These are phyloP conservation scores for Angomonas deanei DNA, from an alignment of 208 protist species.

Conservation along the genomic window DNA sequence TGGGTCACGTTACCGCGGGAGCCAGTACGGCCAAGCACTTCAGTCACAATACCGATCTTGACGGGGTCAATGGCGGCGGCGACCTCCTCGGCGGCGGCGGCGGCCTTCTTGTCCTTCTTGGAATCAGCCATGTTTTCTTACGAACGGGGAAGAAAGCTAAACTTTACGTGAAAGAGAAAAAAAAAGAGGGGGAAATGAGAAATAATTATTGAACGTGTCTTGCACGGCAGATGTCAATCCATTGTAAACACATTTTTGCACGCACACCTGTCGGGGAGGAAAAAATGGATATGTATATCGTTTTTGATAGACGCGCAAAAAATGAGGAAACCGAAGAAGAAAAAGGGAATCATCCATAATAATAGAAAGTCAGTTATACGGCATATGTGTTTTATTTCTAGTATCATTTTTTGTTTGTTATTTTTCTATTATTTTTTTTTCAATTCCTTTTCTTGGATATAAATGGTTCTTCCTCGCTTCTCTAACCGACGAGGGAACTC, in stretches of 20 bases:
- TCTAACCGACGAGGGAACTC: slow-evolving; percentile 15
- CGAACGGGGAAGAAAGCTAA: slow-evolving; percentile 2
- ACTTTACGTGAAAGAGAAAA: slow-evolving; percentile 1
- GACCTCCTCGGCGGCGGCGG: slow-evolving; percentile 79
- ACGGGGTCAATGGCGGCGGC: slow-evolving; percentile 68
- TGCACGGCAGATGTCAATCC: too few species aligned
- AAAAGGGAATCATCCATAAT: neutral
- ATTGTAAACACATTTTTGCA: too few species aligned
- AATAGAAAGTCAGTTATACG: too few species aligned
- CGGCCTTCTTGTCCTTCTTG: slow-evolving; percentile 91
- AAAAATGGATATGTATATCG: neutral
- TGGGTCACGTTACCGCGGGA: slow-evolving; percentile 99
- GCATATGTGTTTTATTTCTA: neutral
- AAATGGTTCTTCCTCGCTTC: neutral
- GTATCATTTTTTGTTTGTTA: too few species aligned
- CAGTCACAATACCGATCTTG: slow-evolving; percentile 95
- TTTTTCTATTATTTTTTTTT: slow-evolving; percentile 16
- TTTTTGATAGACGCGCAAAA: neutral
- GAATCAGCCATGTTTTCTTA: slow-evolving; percentile 40
- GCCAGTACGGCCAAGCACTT: slow-evolving; percentile 98
- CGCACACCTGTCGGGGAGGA: too few species aligned
- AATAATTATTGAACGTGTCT: neutral
- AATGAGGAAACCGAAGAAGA: too few species aligned
- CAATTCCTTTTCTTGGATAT: slow-evolving; percentile 5
- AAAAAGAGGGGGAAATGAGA: slow-evolving; percentile 5